These are phyloP conservation scores for Byssochlamys sp. DNA, from an alignment of 2,329 filamentous ascomycete species.

Conservation along the genomic window DNA sequence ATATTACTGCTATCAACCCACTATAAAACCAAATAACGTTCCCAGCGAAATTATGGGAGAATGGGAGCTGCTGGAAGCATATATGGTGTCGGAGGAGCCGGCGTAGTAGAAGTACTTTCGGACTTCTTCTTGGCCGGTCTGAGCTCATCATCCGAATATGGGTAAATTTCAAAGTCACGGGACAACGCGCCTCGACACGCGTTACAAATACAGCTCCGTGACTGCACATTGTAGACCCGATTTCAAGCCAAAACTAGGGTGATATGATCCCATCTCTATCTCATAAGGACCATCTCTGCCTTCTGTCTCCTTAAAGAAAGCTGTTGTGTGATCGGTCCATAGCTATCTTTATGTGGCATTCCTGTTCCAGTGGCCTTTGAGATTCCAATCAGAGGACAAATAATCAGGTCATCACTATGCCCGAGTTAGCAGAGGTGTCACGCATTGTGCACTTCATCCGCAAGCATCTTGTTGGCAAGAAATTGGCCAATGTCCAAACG, in stretches of 20 bases:
- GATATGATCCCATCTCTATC: background rate
- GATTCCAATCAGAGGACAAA: background rate
- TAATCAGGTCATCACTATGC: constrained; percentile 25
- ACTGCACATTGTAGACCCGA: constrained; percentile 2
- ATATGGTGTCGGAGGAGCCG: background rate
- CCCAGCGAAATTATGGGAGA: background rate
- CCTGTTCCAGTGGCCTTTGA: background rate
- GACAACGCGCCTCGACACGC: constrained; percentile 18
- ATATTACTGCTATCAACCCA: background rate
- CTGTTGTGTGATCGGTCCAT: background rate
- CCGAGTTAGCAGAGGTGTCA: constrained; percentile 55
- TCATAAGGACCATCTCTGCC: background rate
- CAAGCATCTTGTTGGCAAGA: constrained; percentile 74
- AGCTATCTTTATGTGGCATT: background rate
- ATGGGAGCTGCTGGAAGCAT: background rate
- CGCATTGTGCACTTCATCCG: constrained; percentile 78
- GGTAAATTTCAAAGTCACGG: constrained; percentile 11
- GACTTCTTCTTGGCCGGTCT: background rate
- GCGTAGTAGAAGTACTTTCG: background rate
- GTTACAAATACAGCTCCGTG: constrained; percentile 4
- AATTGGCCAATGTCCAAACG: constrained; percentile 58
- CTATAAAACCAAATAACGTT: background rate
- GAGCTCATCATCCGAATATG: background rate
- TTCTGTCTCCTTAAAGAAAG: background rate
- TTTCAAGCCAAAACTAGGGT: background rate